phyloP scores from a whole-genome alignment of 1,284 basidiomycete genomes.

The Sporisorium iseilematis-ciliati region DNA sequence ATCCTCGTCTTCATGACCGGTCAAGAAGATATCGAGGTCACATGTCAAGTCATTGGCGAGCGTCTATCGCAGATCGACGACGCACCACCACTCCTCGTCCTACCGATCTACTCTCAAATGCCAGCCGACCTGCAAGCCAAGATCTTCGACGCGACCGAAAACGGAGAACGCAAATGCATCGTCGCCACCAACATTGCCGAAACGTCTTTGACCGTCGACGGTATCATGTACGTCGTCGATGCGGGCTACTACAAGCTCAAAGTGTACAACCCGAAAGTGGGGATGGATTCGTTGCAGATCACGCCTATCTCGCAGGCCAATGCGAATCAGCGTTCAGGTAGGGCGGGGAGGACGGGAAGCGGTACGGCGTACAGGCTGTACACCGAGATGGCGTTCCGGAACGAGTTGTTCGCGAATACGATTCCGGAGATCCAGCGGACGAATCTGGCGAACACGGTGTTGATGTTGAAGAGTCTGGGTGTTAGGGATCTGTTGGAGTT shows the following conservation, averaged over 20 bases:
- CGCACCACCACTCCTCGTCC: constrained; percentile 83
- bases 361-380: constrained; percentile 93
- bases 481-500: constrained; percentile 96
- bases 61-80: constrained; percentile 91
- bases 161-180: constrained; percentile 94
- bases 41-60: constrained; percentile 74
- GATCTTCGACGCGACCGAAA: constrained; percentile 94
- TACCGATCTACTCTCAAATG: constrained; percentile 99
- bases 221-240: constrained; percentile 96
- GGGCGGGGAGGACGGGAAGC: constrained; percentile 90
- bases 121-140: constrained; percentile 98
- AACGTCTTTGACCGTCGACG: constrained; percentile 93
- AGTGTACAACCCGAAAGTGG: constrained; percentile 98
- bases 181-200: constrained; percentile 99
- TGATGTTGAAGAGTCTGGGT: constrained; percentile 92
- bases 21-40: constrained; percentile 93
- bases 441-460: constrained; percentile 94
- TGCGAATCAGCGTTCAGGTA: constrained; percentile 92
- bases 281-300: constrained; percentile 98
- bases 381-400: constrained; percentile 94
- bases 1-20: constrained; percentile 99
- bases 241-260: constrained; percentile 97
- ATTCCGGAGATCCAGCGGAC: constrained; percentile 99
- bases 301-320: constrained; percentile 96
- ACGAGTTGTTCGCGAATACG: constrained; percentile 95